These are phyloP conservation scores for Cinnamomum micranthum DNA, from an alignment of 164 flowering plant genomes.

Conservation along the genomic window DNA sequence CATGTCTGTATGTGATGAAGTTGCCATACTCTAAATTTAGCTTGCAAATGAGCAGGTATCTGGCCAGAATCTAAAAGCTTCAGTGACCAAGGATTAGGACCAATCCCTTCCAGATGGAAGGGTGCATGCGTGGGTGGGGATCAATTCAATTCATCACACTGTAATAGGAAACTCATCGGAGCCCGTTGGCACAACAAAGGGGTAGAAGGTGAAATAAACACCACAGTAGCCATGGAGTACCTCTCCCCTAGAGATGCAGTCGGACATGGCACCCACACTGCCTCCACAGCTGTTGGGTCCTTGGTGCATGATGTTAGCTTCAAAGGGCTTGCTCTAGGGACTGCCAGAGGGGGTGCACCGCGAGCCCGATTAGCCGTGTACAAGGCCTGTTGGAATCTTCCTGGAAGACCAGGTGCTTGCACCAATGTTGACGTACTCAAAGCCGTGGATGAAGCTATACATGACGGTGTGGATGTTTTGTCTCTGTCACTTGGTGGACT, in stretches of 20 bases:
- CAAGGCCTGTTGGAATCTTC: too few relatives aligned
- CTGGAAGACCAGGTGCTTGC: too few relatives aligned
- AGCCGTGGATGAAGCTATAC: conserved; percentile 51
- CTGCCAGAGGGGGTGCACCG: too few relatives aligned
- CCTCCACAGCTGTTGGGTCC: conserved; percentile 54
- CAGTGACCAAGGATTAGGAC: conserved; percentile 48
- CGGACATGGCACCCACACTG: conserved; percentile 65
- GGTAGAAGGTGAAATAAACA: conserved; percentile 26
- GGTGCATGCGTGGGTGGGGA: conserved; percentile 45
- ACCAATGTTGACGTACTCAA: conserved; percentile 1
- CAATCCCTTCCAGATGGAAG: conserved; percentile 50
- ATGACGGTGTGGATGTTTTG: conserved; percentile 64
- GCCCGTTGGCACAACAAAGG: conserved; percentile 45
- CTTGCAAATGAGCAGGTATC: conserved; percentile 24
- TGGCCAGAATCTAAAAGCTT: conserved; percentile 71
- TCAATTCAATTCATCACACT: conserved; percentile 43
- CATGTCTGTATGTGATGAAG: too few relatives aligned
- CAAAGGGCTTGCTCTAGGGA: too few relatives aligned
- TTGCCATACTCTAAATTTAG: too few relatives aligned
- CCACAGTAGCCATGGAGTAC: too few relatives aligned
- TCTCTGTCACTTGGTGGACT: conserved; percentile 52
- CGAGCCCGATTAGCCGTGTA: too few relatives aligned
- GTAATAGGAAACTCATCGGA: conserved; percentile 59
- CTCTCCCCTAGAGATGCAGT: not conserved
- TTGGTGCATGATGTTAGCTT: conserved; percentile 22